These are phyloP conservation scores for Phaeosphaeria sp. DNA, from an alignment of 2,329 filamentous ascomycete species.

Conservation along the genomic window DNA sequence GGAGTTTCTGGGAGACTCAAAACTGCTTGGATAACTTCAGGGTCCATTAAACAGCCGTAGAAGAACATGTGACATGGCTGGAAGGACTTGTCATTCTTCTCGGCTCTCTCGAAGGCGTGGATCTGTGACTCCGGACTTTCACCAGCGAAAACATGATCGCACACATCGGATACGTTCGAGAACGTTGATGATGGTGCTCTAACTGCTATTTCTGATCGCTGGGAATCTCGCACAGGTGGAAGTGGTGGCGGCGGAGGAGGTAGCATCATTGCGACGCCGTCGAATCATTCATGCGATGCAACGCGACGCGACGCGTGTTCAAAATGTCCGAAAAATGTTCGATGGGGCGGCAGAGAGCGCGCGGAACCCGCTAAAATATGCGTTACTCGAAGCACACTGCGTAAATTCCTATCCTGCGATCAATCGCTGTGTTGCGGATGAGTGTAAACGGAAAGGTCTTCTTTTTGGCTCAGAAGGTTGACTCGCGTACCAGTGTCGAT, in stretches of 20 bases:
- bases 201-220: neutral
- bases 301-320: no score
- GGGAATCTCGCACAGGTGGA: constrained; percentile 1
- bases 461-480: neutral
- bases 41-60: no score
- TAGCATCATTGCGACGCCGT: neutral
- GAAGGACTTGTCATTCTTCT: constrained; percentile 15
- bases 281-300: no score
- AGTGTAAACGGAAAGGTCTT: neutral
- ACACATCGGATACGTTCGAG: constrained; percentile 3
- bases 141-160: neutral
- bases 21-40: no score
- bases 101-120: constrained; percentile 7
- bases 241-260: neutral
- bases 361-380: no score
- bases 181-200: constrained; percentile 2
- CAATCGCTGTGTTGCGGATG: neutral
- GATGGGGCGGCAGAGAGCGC: no score
- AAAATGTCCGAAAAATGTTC: no score
- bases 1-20: no score
- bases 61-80: no score
- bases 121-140: constrained; percentile 6
- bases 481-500: neutral
- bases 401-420: neutral
- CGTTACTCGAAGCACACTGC: no score